Evolutionary conservation across 2,329 filamentous ascomycete species (phyloP).

Genomic region (Colletotrichum ledebouriae): DNA sequence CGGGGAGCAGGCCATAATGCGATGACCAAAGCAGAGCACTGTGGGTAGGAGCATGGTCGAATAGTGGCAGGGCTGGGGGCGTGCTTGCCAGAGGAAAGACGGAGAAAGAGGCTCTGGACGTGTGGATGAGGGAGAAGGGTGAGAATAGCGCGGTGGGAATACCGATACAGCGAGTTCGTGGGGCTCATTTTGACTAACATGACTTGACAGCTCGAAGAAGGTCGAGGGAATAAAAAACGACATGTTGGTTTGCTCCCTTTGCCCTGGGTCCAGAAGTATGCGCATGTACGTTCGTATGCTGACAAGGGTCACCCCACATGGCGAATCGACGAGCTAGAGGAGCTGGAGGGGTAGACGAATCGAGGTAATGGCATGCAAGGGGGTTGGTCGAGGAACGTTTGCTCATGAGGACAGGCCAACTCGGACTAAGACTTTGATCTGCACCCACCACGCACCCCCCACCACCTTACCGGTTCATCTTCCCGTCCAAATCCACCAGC

Average conservation of each 20-base stretch:
- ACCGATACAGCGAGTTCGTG: slow-evolving; percentile 9
- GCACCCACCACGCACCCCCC: slow-evolving; percentile 1
- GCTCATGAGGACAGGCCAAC: slow-evolving; percentile 19
- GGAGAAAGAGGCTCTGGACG: neutral
- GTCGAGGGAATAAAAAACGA: slow-evolving; percentile 9
- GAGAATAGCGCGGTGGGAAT: slow-evolving; percentile 19
- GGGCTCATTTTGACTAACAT: slow-evolving; percentile 20
- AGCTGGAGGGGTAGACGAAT: slow-evolving; percentile 32
- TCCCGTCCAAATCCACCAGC: slow-evolving; percentile 11
- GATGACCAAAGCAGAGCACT: slow-evolving; percentile 24
- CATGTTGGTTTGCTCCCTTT: slow-evolving; percentile 28
- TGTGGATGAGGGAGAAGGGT: slow-evolving; percentile 33
- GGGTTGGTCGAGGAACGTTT: slow-evolving; percentile 35
- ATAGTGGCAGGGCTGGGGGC: slow-evolving; percentile 18
- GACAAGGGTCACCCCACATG: slow-evolving; percentile 36
- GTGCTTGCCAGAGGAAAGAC: slow-evolving; percentile 1
- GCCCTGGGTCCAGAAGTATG: slow-evolving; percentile 21
- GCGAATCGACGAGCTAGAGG: slow-evolving; percentile 19
- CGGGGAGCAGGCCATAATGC: slow-evolving; percentile 22
- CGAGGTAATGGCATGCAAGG: slow-evolving; percentile 37
- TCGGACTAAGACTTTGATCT: slow-evolving; percentile 18
- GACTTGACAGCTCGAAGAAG: slow-evolving; percentile 27
- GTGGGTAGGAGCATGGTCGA: slow-evolving; percentile 2
- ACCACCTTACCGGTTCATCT: neutral
- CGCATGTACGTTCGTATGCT: slow-evolving; percentile 12